Base-by-base conservation (phyloP, 495 filamentous ascomycete species). In the Lophiostoma macrostomum region DNA sequence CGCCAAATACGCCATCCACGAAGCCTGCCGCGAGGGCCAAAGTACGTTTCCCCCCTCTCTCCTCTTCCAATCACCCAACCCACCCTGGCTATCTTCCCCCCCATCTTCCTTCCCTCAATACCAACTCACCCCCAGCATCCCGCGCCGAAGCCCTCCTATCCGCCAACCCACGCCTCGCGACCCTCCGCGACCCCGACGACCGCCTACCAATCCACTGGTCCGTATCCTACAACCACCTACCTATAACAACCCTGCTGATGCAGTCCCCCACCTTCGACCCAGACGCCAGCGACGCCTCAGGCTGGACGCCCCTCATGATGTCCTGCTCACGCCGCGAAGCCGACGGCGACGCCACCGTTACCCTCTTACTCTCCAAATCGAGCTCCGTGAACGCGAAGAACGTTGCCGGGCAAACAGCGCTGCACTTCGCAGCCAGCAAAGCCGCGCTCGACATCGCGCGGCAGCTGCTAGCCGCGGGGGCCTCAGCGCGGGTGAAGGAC, bases 231-330 rank as follows among this genome's bases (percentile, higher is more conserved):
- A 94, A 91, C 66, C 84, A 81, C 31, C 69, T 80, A n/a, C 76
- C 80, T 30, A 88, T 95, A 44, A 83, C 87, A 19, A 74, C 86
- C 56, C 65, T 91, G 20, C 76, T 99, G 3, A 71, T 83, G 0
- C 72, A 83, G 22, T 72, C 72, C 42, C 85, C 83, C 64, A 75
- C 77, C 55, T 96, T 97, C 60, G 90, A 97, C 68, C 82, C 87
- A 0, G 93, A 97, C 71, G 86, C 85, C 19, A 56, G 88, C 81
- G 93, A 98, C 66, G 90, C 84, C 14, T 84, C 82, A 7, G 91
- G 91, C 44, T 98, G 93, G 93, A 94, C 91, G 10, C 86, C 88
- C 1, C 75, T 96, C 20, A 96, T 96, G 91, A 96, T 96, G 44
- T 86, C 91, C 8, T 79, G 86, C 8, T 90, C 84, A 54, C 75